Evolutionary conservation across 2,329 filamentous ascomycete species (phyloP).

Genomic region (Tolypocladium inflatum): DNA sequence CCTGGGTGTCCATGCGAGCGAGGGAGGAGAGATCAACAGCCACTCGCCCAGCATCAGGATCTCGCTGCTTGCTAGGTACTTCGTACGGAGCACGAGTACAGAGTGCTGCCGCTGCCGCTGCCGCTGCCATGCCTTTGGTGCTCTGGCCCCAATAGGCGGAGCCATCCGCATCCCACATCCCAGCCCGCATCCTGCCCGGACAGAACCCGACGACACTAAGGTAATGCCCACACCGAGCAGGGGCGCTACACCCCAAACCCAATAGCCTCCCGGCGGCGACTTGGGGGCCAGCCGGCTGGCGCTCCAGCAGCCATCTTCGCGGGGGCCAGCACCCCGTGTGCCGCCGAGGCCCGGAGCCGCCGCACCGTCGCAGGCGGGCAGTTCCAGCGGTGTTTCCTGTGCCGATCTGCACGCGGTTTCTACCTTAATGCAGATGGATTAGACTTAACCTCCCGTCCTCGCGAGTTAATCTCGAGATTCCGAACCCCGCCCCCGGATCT

Average conservation of each 20-base stretch:
- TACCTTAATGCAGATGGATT: neutral
- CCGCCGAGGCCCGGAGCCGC: neutral
- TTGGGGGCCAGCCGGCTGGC: neutral
- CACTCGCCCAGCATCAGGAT: no score
- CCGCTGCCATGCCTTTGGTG: no score
- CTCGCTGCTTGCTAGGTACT: no score
- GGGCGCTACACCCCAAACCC: neutral
- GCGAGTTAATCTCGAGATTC: neutral
- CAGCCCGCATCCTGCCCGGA: neutral
- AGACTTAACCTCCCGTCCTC: neutral
- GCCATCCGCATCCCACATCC: neutral
- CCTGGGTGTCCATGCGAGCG: neutral
- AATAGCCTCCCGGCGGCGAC: neutral
- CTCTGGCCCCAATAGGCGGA: neutral
- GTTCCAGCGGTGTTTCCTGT: neutral
- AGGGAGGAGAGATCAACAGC: no score
- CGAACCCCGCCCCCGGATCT: neutral
- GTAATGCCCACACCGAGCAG: neutral
- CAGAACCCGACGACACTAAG: neutral
- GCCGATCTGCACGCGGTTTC: neutral
- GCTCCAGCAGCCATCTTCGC: neutral
- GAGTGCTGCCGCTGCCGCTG: no score
- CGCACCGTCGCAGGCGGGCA: neutral
- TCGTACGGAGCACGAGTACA: no score
- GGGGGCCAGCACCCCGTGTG: neutral